These are phyloP conservation scores for Neofusicoccum ribis DNA, from an alignment of 2,329 filamentous ascomycete species.

Conservation along the genomic window DNA sequence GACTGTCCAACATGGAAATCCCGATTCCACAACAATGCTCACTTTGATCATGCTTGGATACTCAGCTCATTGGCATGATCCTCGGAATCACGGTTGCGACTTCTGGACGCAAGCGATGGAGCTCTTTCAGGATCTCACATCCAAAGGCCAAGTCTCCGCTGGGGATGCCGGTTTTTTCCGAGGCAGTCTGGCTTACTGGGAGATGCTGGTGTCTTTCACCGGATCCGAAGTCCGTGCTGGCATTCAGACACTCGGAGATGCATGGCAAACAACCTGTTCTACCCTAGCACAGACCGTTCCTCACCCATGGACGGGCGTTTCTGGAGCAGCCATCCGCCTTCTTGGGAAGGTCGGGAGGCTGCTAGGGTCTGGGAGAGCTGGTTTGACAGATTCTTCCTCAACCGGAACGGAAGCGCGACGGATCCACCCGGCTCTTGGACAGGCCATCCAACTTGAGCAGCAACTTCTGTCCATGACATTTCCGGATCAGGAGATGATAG, in stretches of 20 bases:
- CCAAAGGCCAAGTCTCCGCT: background rate
- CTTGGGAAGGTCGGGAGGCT: background rate
- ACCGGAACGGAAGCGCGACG: too few species aligned
- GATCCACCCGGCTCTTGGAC: too few species aligned
- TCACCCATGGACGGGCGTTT: background rate
- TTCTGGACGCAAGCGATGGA: background rate
- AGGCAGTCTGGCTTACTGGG: background rate
- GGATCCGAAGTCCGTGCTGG: background rate
- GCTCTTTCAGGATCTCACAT: background rate
- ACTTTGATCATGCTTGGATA: background rate
- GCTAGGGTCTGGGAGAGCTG: too few species aligned
- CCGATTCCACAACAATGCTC: background rate
- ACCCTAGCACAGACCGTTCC: background rate
- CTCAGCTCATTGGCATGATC: background rate
- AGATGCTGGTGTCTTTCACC: background rate
- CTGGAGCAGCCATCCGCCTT: background rate
- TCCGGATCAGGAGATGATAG: background rate
- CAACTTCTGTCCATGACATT: background rate
- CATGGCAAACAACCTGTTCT: background rate
- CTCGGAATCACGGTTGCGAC: background rate
- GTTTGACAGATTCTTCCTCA: too few species aligned
- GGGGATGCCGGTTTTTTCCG: background rate
- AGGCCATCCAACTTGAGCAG: too few species aligned
- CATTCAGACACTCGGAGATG: background rate
- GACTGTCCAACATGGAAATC: background rate